These are phyloP conservation scores for Acanthamoeba triangularis DNA, from an alignment of 208 protist species.

Conservation along the genomic window DNA sequence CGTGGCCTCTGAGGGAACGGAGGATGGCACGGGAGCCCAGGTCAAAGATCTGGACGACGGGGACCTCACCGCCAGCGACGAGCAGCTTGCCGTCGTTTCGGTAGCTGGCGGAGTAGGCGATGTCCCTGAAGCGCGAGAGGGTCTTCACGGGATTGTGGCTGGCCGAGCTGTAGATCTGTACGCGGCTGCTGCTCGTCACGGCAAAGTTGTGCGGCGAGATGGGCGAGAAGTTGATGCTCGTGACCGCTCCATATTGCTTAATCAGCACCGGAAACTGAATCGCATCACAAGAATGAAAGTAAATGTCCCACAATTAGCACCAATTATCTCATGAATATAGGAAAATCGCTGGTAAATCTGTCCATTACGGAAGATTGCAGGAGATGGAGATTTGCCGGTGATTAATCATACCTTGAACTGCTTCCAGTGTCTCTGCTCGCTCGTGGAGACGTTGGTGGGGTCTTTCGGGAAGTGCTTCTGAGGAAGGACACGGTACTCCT, in stretches of 20 bases:
- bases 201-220: conserved; percentile 81
- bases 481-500: not conserved
- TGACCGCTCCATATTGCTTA: conserved; percentile 78
- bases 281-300: not conserved
- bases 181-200: conserved; percentile 83
- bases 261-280: conserved; percentile 70
- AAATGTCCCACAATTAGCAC: not conserved
- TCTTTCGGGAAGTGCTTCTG: conserved; percentile 5
- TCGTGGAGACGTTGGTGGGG: not conserved
- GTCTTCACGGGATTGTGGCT: conserved; percentile 82
- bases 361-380: not conserved
- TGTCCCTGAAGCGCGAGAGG: conserved; percentile 82
- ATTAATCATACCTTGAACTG: conserved; percentile 56
- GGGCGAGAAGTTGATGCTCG: conserved; percentile 80
- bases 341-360: conserved; percentile 13
- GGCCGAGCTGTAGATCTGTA: conserved; percentile 83
- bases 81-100: conserved; percentile 83
- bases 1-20: conserved; percentile 74
- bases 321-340: not conserved
- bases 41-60: conserved; percentile 78
- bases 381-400: not conserved
- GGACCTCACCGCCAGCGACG: conserved; percentile 81
- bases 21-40: conserved; percentile 48
- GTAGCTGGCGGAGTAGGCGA: conserved; percentile 79
- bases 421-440: conserved; percentile 43